phyloP scores from a whole-genome alignment of 1,284 basidiomycete species.

The Marasmius fiardii region DNA sequence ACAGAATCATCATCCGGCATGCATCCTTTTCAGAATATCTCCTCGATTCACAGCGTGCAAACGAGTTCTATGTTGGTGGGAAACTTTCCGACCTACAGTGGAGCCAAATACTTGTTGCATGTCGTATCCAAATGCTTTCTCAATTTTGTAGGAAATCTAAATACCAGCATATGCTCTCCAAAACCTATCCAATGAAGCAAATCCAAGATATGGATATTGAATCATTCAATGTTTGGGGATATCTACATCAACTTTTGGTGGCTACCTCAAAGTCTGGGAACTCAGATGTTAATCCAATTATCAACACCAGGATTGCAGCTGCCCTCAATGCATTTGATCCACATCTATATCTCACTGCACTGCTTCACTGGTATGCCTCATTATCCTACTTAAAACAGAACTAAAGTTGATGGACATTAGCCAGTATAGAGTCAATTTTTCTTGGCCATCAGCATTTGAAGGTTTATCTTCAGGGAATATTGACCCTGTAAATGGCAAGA shows the following conservation, averaged over 20 bases:
- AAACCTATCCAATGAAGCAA: no score
- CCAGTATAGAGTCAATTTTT: no score
- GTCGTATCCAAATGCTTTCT: not conserved
- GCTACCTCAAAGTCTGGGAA: no score
- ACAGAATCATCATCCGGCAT: not conserved
- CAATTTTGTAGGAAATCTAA: not conserved
- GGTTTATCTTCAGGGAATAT: no score
- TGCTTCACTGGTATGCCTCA: not conserved
- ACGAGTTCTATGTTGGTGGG: not conserved
- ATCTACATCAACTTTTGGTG: not conserved
- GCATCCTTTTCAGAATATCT: slow-evolving; percentile 1
- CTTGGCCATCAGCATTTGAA: no score
- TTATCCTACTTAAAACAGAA: no score
- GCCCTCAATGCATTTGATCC: not conserved
- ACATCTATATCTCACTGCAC: not conserved
- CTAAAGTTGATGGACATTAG: no score
- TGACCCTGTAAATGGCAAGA: no score
- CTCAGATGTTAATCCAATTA: no score
- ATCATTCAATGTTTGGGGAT: not conserved
- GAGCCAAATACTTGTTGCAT: not conserved
- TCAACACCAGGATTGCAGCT: not conserved
- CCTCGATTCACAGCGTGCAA: not conserved
- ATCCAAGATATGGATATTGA: not conserved
- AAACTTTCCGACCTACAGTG: not conserved
- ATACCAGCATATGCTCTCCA: no score